Conservation (phyloP, 768 basidiomycete genomes). For the Tricholomella constricta region DNA sequence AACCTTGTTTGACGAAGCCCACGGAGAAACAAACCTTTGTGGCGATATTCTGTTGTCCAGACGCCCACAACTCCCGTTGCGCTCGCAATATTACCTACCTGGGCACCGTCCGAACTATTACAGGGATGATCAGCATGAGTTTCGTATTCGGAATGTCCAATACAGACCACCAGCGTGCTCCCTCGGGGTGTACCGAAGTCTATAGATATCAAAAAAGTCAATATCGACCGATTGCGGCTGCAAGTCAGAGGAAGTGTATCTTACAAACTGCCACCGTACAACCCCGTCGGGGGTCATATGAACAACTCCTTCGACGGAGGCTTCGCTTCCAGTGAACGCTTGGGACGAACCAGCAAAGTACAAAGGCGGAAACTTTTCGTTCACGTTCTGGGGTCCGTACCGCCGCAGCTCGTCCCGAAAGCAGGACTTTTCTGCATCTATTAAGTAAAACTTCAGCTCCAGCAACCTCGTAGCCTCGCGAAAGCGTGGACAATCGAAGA, state of each 20-base stretch:
- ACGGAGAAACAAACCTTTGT: constrained; percentile 40
- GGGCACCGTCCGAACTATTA: constrained; percentile 64
- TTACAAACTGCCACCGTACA: constrained; percentile 62
- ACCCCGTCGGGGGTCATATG: constrained; percentile 46
- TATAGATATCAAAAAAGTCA: constrained; percentile 24
- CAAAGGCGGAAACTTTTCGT: constrained; percentile 41
- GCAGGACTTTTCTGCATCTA: constrained; percentile 33
- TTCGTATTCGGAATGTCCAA: not conserved
- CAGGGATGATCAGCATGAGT: not conserved
- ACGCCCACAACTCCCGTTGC: constrained; percentile 66
- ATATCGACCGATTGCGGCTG: not conserved
- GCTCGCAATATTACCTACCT: constrained; percentile 66
- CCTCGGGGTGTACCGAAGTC: constrained; percentile 55
- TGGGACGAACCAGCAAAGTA: constrained; percentile 50
- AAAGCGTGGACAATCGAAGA: constrained; percentile 59
- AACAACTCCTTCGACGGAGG: constrained; percentile 52
- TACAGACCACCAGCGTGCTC: constrained; percentile 37
- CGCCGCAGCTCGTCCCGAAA: constrained; percentile 18
- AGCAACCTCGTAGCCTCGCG: constrained; percentile 68
- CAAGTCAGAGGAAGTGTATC: constrained; percentile 24
- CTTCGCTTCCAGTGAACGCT: constrained; percentile 44
- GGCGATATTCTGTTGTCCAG: constrained; percentile 68
- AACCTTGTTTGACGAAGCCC: not conserved
- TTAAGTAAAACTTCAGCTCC: constrained; percentile 53
- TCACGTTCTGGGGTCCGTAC: constrained; percentile 2